Evolutionary conservation across 2,329 filamentous ascomycete species (phyloP), one percentile per base, ranked within the genome.

Genomic region (Blastomyces parvus): DNA sequence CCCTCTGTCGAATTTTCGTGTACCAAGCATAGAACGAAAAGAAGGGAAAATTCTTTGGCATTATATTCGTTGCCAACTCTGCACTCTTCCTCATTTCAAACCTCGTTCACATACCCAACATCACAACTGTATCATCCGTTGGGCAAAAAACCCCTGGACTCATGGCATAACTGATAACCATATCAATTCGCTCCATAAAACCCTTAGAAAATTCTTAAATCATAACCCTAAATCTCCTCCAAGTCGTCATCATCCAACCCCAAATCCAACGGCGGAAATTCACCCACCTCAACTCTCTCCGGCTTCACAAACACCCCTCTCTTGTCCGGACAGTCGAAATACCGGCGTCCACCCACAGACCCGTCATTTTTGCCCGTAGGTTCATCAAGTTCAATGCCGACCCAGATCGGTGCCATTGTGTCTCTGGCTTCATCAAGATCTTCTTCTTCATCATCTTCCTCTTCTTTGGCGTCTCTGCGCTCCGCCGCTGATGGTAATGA

Each of bases 281-380:
- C 82, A 8, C 85, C 85, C 3, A 84, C 79, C 71, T 87, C 82
- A 14, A 86, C 79, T 67, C 84, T 81, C 69, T 87, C 85, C 13
- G 85, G 81, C 66, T 85, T 79, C 0, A 86, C 83, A 70, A 87
- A 86, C 13, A 84, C 82, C 17, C 85, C 85, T 46, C 82, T 82
- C 25, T 79, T 78, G 53, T 74, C 76, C 50, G 79, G 80, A 65
- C 83, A 81, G 27, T 73, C 70, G 64, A 87, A 88, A 72, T 86
- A 86, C 62, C 80, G 77, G 67, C 76, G 73, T 19, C 79, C 79
- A 63, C 76, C 77, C 2, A 80, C 74, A 48, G 75, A 79, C 5
- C 85, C 85, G 68, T 87, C 83, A 69, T 88, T 88, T 76, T 86
- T 86, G 33, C 85, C 85, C 9, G 81, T 83, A 1, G 85, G 85